Base-by-base conservation (phyloP, 2,329 filamentous ascomycete genomes). In the Epichloe sylvatica region DNA sequence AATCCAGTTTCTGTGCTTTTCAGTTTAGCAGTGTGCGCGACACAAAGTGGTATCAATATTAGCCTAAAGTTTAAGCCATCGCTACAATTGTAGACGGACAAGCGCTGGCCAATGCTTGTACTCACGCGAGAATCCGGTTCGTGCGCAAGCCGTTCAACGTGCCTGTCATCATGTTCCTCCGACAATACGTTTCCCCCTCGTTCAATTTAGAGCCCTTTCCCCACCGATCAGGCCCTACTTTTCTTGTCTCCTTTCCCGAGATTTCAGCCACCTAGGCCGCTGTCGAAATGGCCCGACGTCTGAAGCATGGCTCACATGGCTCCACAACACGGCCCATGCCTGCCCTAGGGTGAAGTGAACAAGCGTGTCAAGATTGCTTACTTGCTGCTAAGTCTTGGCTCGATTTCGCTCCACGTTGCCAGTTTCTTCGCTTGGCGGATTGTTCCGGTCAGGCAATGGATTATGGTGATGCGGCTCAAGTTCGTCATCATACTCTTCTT, bases 401-500 rank as follows among this genome's bases (percentile, higher is more conserved):
- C 38, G 45, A 17, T 51, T 36, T 34, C 51, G 49, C 53, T 53
- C 50, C 36, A 51, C 47, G 37, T 53, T 54, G 17, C 53, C 52
- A 43, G 51, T 49, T 33, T 44, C 57, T 30, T 52, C 49, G 12
- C 47, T 46, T 9, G 48, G 34, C 30, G 49, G 42, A 8, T 54
- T 45, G 6, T 49, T 39, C 4, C 44, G 51, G 3, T 58, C 55
- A 21, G 52, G 53, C 9, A 51, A 53, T 34, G 55, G 51, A n/a
- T 58, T 51, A 15, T 58, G 53, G 44, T 61, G 54, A 15, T 59
- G 53, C 17, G 61, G 59, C 12, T 64, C 61, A 38, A 58, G 55
- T 4, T 63, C 62, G 13, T 68, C 67, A 33, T 64, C 65, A 47
- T 67, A 66, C n/a, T 63, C 63, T 25, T 65, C 65, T 25, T 70